These are phyloP conservation scores for Pseudogymnoascus sp. DNA, from an alignment of 2,329 filamentous ascomycete genomes.

Conservation along the genomic window DNA sequence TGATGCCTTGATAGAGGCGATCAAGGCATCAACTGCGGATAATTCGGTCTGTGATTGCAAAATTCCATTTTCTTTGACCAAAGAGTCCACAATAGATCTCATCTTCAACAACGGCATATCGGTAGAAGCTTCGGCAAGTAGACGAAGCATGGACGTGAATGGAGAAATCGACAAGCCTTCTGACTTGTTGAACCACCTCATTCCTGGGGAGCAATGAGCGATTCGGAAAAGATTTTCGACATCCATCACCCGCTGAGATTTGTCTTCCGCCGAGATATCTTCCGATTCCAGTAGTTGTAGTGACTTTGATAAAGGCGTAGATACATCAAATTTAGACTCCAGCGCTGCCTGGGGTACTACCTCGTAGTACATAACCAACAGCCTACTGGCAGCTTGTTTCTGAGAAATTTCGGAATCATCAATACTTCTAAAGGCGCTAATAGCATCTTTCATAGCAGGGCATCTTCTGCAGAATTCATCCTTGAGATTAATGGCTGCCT, in stretches of 20 bases:
- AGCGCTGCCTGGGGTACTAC: constrained; percentile 70
- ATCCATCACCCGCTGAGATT: constrained; percentile 58
- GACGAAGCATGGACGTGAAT: constrained; percentile 60
- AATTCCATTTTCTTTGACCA: constrained; percentile 59
- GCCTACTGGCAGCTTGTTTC: constrained; percentile 66
- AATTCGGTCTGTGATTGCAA: constrained; percentile 39
- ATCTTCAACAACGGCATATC: constrained; percentile 43
- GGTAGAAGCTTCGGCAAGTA: constrained; percentile 42
- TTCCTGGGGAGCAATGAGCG: constrained; percentile 69
- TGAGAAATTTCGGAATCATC: constrained; percentile 62
- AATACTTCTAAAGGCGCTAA: constrained; percentile 63
- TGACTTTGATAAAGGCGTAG: constrained; percentile 61
- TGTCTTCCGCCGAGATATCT: constrained; percentile 33
- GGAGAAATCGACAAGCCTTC: constrained; percentile 57
- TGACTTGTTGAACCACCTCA: constrained; percentile 82
- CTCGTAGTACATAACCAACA: constrained; percentile 80
- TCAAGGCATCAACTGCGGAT: constrained; percentile 40
- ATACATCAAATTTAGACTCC: constrained; percentile 82
- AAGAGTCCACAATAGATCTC: constrained; percentile 46
- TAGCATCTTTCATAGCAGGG: constrained; percentile 73
- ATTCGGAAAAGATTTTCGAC: constrained; percentile 75
- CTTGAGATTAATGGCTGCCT: constrained; percentile 57
- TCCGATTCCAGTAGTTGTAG: constrained; percentile 53
- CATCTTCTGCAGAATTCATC: constrained; percentile 70
- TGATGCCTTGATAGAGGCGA: constrained; percentile 28